Percentiles rank a stretch among this genome's conserved stretches.
These are phyloP conservation scores for Fraxinus ornus DNA, from an alignment of 305 asterid genomes.

Conservation along the genomic window DNA sequence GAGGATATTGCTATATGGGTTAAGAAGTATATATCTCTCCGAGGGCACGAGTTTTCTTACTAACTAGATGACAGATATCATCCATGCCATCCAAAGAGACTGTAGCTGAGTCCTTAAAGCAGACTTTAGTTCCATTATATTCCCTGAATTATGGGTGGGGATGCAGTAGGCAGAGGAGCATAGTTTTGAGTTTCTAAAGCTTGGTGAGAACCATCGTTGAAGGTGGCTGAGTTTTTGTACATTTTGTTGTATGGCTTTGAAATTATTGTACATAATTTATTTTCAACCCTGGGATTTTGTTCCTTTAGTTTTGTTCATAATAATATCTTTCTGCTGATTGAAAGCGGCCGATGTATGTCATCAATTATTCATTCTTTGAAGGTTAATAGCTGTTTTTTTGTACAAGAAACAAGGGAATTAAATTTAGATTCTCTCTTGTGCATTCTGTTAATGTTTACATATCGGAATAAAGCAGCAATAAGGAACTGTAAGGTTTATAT, in stretches of 20 bases:
- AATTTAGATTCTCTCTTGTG: not conserved
- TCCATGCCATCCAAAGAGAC: not conserved
- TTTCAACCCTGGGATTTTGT: not conserved
- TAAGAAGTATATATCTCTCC: slow-evolving; percentile 70
- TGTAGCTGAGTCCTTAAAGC: not conserved
- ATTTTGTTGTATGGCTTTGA: not conserved
- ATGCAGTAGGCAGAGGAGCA: not conserved
- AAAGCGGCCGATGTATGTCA: not conserved
- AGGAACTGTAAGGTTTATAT: not conserved
- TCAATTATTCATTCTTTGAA: not conserved
- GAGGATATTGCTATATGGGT: slow-evolving; percentile 86
- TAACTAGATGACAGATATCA: slow-evolving; percentile 16
- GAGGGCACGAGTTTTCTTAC: slow-evolving; percentile 75
- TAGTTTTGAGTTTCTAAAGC: not conserved
- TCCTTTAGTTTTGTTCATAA: not conserved
- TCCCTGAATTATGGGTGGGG: not conserved
- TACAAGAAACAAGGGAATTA: not conserved
- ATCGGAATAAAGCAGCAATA: not conserved
- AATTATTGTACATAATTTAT: not conserved
- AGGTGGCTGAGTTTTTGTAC: not conserved
- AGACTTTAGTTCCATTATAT: not conserved
- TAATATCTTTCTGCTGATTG: not conserved
- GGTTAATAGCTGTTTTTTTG: not conserved
- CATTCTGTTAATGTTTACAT: not conserved
- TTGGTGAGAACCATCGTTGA: not conserved